These are phyloP conservation scores for Leccinum rimulosum DNA, from an alignment of 768 basidiomycete species.

Conservation along the genomic window DNA sequence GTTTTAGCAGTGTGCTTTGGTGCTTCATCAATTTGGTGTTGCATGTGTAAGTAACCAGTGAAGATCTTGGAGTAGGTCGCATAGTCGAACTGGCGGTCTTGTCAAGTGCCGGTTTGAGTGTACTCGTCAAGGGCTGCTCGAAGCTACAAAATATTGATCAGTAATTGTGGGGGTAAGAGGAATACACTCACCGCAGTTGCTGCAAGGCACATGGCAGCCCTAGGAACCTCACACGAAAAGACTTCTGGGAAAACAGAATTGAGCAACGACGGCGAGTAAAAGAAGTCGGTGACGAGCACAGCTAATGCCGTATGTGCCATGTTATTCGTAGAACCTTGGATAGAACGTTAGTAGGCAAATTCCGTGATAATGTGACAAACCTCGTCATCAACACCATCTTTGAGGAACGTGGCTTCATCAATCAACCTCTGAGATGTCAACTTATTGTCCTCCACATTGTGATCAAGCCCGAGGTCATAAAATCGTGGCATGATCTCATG, in stretches of 20 bases:
- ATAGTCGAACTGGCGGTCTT: not conserved
- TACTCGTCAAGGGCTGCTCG: not conserved
- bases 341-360: not conserved
- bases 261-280: not conserved
- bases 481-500: not conserved
- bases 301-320: not conserved
- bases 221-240: not conserved
- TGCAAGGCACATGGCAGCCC: not conserved
- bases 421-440: not conserved
- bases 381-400: not conserved
- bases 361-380: not conserved
- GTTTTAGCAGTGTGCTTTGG: not conserved
- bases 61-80: not conserved
- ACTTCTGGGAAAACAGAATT: not conserved
- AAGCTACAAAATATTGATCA: not conserved
- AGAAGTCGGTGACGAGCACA: not conserved
- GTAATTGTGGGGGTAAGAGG: not conserved
- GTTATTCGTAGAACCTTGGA: not conserved
- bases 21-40: not conserved
- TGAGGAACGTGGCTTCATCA: not conserved
- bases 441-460: not conserved
- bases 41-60: not conserved
- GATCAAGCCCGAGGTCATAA: not conserved
- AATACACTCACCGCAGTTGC: not conserved
- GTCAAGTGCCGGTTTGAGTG: not conserved